These are phyloP conservation scores for Solanum tacnaense DNA, from an alignment of 257 asterid species.

Conservation along the genomic window DNA sequence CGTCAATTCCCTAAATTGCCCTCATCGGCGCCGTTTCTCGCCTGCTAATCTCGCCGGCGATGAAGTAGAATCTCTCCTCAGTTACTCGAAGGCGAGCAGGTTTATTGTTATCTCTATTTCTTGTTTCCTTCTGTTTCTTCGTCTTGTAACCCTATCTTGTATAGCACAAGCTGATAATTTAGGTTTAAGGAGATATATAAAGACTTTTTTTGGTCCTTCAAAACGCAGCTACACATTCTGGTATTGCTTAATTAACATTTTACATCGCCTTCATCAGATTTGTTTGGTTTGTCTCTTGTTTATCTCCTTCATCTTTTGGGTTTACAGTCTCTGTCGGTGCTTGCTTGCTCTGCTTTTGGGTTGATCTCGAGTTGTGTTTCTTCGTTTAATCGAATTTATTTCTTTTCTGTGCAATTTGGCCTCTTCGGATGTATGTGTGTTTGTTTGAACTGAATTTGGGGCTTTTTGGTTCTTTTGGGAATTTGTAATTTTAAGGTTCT, in stretches of 20 bases:
- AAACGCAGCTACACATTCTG: not conserved
- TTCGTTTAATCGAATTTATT: not conserved
- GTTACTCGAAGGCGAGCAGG: not conserved
- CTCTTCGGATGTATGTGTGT: not conserved
- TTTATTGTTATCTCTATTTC: not conserved
- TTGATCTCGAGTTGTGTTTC: not conserved
- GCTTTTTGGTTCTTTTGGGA: not conserved
- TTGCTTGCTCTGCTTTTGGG: not conserved
- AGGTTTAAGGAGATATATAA: not conserved
- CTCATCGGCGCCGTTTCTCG: not conserved
- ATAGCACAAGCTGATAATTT: not conserved
- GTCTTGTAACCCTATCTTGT: not conserved
- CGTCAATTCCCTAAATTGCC: not conserved
- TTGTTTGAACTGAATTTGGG: not conserved
- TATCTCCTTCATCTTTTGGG: not conserved
- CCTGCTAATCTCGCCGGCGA: not conserved
- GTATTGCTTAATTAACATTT: not conserved
- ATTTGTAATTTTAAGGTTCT: not conserved
- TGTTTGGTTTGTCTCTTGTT: not conserved
- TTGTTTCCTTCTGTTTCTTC: not conserved
- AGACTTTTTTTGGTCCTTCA: not conserved
- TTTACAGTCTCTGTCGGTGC: not conserved
- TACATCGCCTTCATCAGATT: not conserved
- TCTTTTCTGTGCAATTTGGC: not conserved
- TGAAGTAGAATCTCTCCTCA: not conserved